Conservation (phyloP, 1,139 yeast genomes). For the Candida sanyaensis region DNA sequence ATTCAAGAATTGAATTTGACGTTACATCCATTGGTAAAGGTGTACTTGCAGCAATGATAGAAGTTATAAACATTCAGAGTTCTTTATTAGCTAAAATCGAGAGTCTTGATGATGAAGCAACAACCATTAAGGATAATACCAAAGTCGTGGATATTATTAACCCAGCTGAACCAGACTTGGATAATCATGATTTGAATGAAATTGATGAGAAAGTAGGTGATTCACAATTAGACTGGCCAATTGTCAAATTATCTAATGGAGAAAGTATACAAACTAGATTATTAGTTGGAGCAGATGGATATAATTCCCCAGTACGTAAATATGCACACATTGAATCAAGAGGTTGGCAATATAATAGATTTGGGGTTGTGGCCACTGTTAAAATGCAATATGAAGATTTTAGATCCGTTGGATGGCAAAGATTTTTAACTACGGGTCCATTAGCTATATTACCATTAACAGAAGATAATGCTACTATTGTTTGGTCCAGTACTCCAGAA, state of each 20-base stretch:
- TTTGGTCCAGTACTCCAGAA: slow-evolving; percentile 89
- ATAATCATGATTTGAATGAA: slow-evolving; percentile 18
- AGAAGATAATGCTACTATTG: slow-evolving; percentile 81
- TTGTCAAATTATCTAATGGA: slow-evolving; percentile 70
- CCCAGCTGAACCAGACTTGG: slow-evolving; percentile 19
- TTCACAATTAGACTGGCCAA: slow-evolving; percentile 67
- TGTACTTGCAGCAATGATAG: slow-evolving; percentile 79
- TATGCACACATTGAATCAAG: slow-evolving; percentile 81
- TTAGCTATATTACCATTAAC: slow-evolving; percentile 89
- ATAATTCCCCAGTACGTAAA: slow-evolving; percentile 86
- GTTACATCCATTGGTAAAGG: slow-evolving; percentile 45
- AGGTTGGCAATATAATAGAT: slow-evolving; percentile 89
- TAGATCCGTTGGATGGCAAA: slow-evolving; percentile 84
- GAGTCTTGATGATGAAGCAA: slow-evolving; percentile 46
- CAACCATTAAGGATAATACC: slow-evolving; percentile 58
- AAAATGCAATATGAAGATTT: slow-evolving; percentile 72
- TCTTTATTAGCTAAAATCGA: slow-evolving; percentile 60
- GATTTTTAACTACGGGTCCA: slow-evolving; percentile 92
- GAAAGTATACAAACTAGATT: slow-evolving; percentile 65
- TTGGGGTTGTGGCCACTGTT: slow-evolving; percentile 90
- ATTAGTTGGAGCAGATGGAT: slow-evolving; percentile 94
- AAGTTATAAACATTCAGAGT: slow-evolving; percentile 80
- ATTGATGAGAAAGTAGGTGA: slow-evolving; percentile 21
- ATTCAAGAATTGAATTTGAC: slow-evolving; percentile 71
- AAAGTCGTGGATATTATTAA: slow-evolving; percentile 58